A percentile compares a stretch with the other conserved stretches of the same genome.
These are phyloP conservation scores for Exserohilum turcica DNA, from an alignment of 2,329 filamentous ascomycete species.

Conservation along the genomic window DNA sequence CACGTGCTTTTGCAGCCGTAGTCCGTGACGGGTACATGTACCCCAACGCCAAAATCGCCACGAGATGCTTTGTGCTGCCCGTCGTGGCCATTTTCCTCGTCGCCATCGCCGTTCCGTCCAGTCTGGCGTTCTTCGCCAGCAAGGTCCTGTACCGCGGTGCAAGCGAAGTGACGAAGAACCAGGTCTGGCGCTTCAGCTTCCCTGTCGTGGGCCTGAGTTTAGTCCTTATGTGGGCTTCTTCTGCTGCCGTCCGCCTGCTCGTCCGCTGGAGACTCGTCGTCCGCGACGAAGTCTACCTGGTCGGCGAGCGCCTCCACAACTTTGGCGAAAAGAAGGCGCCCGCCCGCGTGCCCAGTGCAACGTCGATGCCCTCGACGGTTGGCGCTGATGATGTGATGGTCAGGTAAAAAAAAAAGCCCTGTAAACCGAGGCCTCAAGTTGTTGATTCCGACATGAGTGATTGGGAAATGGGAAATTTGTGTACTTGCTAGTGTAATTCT, in stretches of 20 bases:
- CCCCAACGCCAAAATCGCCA: constrained; percentile 79
- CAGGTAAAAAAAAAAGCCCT: neutral
- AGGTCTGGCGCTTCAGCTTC: constrained; percentile 72
- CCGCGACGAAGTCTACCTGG: constrained; percentile 92
- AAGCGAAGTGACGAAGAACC: constrained; percentile 57
- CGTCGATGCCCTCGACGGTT: neutral
- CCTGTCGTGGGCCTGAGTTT: constrained; percentile 62
- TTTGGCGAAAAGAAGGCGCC: constrained; percentile 66
- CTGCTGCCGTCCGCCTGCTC: constrained; percentile 61
- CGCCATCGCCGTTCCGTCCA: constrained; percentile 69
- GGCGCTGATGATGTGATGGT: neutral
- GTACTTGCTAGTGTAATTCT: too few relatives aligned
- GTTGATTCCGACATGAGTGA: too few relatives aligned
- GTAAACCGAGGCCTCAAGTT: neutral
- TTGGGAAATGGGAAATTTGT: neutral
- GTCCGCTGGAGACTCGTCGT: constrained; percentile 80
- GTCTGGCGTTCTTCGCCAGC: constrained; percentile 61
- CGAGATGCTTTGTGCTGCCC: constrained; percentile 84
- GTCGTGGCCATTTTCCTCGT: constrained; percentile 64
- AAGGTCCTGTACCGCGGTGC: constrained; percentile 43
- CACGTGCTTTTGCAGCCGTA: constrained; percentile 75
- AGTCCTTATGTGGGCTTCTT: constrained; percentile 58
- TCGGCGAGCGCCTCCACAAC: constrained; percentile 93
- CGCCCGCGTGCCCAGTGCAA: neutral
- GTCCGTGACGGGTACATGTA: constrained; percentile 72